A percentile compares a stretch with the other conserved stretches of the same genome.
Conservation (phyloP, 331 rosid genomes). For the Acacia concinna region DNA sequence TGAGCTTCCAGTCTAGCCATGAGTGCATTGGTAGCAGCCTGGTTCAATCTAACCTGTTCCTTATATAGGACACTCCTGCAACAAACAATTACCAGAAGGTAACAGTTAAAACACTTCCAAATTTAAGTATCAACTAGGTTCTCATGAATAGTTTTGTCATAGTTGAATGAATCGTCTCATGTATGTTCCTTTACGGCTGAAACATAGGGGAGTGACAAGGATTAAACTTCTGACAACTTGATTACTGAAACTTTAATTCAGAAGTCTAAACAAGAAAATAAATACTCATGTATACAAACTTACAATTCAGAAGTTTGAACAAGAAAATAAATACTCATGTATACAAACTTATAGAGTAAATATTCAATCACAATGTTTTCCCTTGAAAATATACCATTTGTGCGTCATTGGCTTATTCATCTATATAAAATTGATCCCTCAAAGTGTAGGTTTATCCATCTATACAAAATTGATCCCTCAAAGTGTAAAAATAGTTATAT, state of each 20-base stretch:
- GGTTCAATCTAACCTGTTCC: slow-evolving; percentile 95
- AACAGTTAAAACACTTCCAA: neutral
- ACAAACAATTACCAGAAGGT: slow-evolving; percentile 5
- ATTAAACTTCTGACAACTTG: neutral
- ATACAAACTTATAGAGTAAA: neutral
- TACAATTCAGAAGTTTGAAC: neutral
- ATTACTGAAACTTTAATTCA: neutral
- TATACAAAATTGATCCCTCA: neutral
- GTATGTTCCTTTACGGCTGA: neutral
- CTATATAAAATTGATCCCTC: neutral
- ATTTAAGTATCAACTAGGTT: neutral
- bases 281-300: neutral
- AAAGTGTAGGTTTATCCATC: neutral
- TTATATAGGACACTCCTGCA: slow-evolving; percentile 87
- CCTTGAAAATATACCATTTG: neutral
- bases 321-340: neutral
- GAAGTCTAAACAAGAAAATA: neutral
- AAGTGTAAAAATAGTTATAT: neutral
- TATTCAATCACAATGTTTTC: neutral
- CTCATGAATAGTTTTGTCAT: neutral
- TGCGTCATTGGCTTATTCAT: neutral
- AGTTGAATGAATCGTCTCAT: neutral
- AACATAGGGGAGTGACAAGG: neutral
- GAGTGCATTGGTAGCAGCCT: slow-evolving; percentile 80
- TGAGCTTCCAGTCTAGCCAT: slow-evolving; percentile 98